Evolutionary conservation across 768 basidiomycete genomes (phyloP).

Genomic region (Russula sp.): DNA sequence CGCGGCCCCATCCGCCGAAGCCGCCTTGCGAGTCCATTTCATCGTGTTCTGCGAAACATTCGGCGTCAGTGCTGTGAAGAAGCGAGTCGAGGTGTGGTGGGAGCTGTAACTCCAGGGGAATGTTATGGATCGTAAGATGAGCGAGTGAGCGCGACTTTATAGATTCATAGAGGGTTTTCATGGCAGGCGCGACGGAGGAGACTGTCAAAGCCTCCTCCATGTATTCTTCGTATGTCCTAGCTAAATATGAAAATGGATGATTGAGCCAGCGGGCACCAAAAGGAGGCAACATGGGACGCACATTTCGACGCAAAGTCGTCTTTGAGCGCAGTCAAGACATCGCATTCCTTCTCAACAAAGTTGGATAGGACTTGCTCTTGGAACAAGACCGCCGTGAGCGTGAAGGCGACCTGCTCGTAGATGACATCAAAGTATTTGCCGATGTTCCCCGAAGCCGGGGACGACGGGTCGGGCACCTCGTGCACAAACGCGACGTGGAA

Average conservation of each 20-base stretch:
- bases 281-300: slow-evolving; percentile 23
- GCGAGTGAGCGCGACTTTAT: slow-evolving; percentile 72
- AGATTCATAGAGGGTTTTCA: slow-evolving; percentile 72
- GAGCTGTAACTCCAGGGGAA: slow-evolving; percentile 80
- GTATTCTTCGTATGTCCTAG: slow-evolving; percentile 51
- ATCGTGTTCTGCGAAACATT: slow-evolving; percentile 41
- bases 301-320: slow-evolving; percentile 66
- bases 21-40: slow-evolving; percentile 44
- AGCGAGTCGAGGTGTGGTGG: slow-evolving; percentile 73
- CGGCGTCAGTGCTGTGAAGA: slow-evolving; percentile 56
- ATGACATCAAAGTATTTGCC: slow-evolving; percentile 78
- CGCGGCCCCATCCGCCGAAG: slow-evolving; percentile 53
- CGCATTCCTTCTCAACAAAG: slow-evolving; percentile 81
- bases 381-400: slow-evolving; percentile 84
- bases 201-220: slow-evolving; percentile 48
- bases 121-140: slow-evolving; percentile 66
- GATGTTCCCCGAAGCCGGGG: slow-evolving; percentile 69
- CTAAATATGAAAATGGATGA: slow-evolving; percentile 29
- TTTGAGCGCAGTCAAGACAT: slow-evolving; percentile 57
- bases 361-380: slow-evolving; percentile 84
- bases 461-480: slow-evolving; percentile 86
- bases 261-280: not conserved
- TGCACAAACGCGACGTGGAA: slow-evolving; percentile 86
- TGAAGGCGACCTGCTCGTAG: slow-evolving; percentile 85
- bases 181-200: slow-evolving; percentile 71